Evolutionary conservation across 2,329 filamentous ascomycete genomes (phyloP).

Genomic region (Curvularia lunata): DNA sequence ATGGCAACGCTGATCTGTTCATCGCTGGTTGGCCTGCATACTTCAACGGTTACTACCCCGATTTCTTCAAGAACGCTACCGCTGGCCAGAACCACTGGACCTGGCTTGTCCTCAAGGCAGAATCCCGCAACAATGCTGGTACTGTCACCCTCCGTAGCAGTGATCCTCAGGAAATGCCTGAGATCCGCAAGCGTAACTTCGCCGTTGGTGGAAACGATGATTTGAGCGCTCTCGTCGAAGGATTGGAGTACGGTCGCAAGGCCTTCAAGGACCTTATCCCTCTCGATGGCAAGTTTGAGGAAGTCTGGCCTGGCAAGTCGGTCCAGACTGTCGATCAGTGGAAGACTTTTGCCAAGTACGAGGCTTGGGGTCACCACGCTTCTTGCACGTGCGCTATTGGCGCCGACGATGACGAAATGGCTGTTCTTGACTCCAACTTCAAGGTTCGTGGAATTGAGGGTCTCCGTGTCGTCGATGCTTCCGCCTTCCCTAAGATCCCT

Average conservation of each 20-base stretch:
- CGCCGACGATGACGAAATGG: slow-evolving; percentile 54
- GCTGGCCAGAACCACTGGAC: slow-evolving; percentile 55
- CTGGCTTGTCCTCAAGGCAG: slow-evolving; percentile 64
- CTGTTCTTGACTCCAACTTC: slow-evolving; percentile 62
- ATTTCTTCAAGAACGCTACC: slow-evolving; percentile 57
- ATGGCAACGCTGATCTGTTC: slow-evolving; percentile 59
- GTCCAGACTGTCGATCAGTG: slow-evolving; percentile 54
- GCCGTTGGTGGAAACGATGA: slow-evolving; percentile 47
- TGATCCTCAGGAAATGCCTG: slow-evolving; percentile 67
- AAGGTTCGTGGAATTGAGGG: slow-evolving; percentile 59
- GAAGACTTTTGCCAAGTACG: slow-evolving; percentile 38
- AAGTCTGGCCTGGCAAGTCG: slow-evolving; percentile 57
- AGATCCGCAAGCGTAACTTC: slow-evolving; percentile 53
- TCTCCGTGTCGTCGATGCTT: slow-evolving; percentile 57
- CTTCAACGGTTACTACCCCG: slow-evolving; percentile 62
- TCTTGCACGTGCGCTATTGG: slow-evolving; percentile 65
- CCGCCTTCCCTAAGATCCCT: slow-evolving; percentile 48
- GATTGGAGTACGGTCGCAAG: slow-evolving; percentile 59
- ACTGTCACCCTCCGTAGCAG: slow-evolving; percentile 65
- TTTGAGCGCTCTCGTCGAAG: slow-evolving; percentile 61
- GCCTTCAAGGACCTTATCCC: slow-evolving; percentile 49
- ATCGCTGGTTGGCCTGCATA: slow-evolving; percentile 61
- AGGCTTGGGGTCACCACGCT: slow-evolving; percentile 60
- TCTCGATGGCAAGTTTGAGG: slow-evolving; percentile 53
- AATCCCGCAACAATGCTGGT: slow-evolving; percentile 66